Base-by-base conservation (phyloP, 23 red algal species). In the Agarophyton chilense region DNA sequence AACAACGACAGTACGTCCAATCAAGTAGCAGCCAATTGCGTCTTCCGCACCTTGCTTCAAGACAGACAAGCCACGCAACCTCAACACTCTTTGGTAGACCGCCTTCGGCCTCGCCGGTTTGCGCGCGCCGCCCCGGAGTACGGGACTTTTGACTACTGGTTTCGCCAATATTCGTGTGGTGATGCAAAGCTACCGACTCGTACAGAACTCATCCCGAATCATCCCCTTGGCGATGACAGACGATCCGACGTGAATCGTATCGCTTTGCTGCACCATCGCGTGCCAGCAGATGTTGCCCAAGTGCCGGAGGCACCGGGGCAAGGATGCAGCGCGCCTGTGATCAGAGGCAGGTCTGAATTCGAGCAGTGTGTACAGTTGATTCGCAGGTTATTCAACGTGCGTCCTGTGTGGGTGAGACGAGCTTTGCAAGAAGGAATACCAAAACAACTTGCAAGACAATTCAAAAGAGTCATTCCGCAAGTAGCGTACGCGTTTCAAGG, bases 401-500 rank as follows among this genome's bases (percentile, higher is more conserved):
- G 82, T 31, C 82, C 82, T 31, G 49, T 87, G 29, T 87, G 82
- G 82, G 29, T 87, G 55, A 63, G 82, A 14, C 55, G 63, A 19
- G 82, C 82, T 36, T 64, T 87, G 26, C 41, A 55, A 9, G 64
- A 74, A 9, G 64, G 82, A 17, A 87, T 87, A 18, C 63, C 82
- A 17, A 39, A 17, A 16, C 38, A 45, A 14, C 65, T 87, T n/a
- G 35, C 55, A 17, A 87, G 28, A 2, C 44, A 41, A 16, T 87
- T 87, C 52, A 87, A 87, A 32, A 42, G 68, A 39, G 82, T 43
- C 14, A 87, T 87, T 54, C 39, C 65, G 46, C 61, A 42, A n/a
- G 82, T 72, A 45, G 82, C 61, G 26, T 87, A 87, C 68, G 24
- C 54, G n/a, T 87, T 87, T 71, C 63, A 60, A 21, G 82, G 82